Conservation (phyloP, 352 stramenopile genomes). For the Aphanomyces euteiches region DNA sequence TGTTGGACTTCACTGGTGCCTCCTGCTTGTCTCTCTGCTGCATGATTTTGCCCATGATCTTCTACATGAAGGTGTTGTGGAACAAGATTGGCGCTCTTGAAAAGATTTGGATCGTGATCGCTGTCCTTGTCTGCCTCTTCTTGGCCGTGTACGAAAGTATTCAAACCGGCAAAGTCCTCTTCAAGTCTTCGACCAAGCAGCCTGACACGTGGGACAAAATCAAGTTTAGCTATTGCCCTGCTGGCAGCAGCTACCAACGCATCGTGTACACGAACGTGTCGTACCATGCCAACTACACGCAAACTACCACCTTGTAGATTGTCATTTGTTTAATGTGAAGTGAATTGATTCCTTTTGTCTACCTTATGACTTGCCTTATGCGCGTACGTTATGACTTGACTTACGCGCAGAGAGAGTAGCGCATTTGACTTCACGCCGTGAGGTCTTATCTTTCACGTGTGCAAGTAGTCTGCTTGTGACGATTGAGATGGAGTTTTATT, state of each 20-base stretch:
- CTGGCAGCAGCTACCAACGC: neutral
- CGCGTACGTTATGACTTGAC: too few species aligned
- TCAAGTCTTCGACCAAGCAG: neutral
- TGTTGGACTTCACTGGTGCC: constrained; percentile 34
- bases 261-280: neutral
- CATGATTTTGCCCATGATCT: constrained; percentile 37
- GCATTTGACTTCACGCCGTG: neutral
- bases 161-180: constrained; percentile 26
- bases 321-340: neutral
- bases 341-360: too few species aligned
- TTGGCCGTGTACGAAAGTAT: constrained; percentile 30
- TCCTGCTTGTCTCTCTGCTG: constrained; percentile 34
- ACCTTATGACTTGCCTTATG: too few species aligned
- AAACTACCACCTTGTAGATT: neutral
- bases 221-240: neutral
- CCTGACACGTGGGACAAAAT: neutral
- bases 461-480: too few species aligned
- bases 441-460: neutral
- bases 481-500: too few species aligned
- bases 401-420: too few species aligned
- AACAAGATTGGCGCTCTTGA: constrained; percentile 27
- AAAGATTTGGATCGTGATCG: constrained; percentile 27
- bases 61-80: constrained; percentile 39
- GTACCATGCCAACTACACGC: neutral
- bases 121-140: constrained; percentile 28